These are phyloP conservation scores for Berberis thunbergii DNA, from an alignment of 164 flowering plant genomes.

Conservation along the genomic window DNA sequence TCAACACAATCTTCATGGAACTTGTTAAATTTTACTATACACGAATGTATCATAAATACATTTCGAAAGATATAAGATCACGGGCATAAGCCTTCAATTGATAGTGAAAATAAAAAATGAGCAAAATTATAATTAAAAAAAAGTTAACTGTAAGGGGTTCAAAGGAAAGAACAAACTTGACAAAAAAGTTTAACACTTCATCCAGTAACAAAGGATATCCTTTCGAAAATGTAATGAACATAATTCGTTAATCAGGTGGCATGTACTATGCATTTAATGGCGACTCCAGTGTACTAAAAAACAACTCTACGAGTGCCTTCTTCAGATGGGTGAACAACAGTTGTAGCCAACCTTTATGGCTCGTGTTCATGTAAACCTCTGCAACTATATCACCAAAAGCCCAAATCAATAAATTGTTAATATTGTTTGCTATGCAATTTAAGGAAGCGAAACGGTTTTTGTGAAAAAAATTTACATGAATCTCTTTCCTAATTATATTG, in stretches of 20 bases:
- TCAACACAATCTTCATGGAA: background rate
- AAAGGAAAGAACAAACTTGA: conserved; percentile 11
- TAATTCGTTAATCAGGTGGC: conserved; percentile 33
- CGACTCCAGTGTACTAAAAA: background rate
- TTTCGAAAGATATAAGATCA: background rate
- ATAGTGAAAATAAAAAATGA: background rate
- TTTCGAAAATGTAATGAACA: conserved; percentile 44
- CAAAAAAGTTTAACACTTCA: conserved; percentile 38
- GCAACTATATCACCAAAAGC: conserved; percentile 29
- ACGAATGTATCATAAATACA: background rate
- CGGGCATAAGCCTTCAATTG: too few species aligned
- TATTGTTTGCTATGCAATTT: conserved; percentile 10
- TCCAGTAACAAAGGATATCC: conserved; percentile 4
- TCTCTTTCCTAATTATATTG: background rate
- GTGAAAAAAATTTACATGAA: background rate
- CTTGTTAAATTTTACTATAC: background rate
- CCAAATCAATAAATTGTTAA: conserved; percentile 21
- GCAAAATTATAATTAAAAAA: background rate
- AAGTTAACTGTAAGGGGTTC: too few species aligned
- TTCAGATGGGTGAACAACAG: background rate
- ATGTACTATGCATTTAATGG: background rate
- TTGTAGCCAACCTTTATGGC: background rate
- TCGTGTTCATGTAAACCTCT: background rate
- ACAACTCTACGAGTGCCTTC: background rate
- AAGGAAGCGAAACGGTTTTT: background rate